Percentiles rank a stretch among this genome's conserved stretches.
Conservation (phyloP, 257 asterid species). For the Petrea volubilis region DNA sequence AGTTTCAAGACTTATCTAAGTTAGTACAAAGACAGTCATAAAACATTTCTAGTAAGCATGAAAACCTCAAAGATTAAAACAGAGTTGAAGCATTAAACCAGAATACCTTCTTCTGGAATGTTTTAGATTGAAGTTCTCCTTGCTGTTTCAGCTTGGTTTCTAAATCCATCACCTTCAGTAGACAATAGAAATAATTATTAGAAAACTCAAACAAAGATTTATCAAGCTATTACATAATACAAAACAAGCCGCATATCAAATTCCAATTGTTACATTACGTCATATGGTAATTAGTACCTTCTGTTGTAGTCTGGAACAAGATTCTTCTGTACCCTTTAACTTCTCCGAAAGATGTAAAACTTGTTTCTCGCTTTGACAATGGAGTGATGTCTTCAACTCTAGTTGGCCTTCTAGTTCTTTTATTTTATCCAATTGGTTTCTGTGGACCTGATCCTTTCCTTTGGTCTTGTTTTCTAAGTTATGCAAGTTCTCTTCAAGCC, state of each 20-base stretch:
- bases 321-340: slow-evolving; percentile 75
- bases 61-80: neutral
- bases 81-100: neutral
- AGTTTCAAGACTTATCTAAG: neutral
- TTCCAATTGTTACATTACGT: no score
- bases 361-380: slow-evolving; percentile 69
- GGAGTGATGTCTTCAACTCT: slow-evolving; percentile 32
- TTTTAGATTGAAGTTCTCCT: slow-evolving; percentile 49
- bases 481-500: neutral
- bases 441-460: neutral
- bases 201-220: neutral
- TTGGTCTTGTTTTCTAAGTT: neutral
- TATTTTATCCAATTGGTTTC: neutral
- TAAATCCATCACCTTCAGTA: slow-evolving; percentile 62
- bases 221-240: neutral
- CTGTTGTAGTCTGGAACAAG: slow-evolving; percentile 69
- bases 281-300: slow-evolving; percentile 46
- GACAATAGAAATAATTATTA: neutral
- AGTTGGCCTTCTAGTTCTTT: neutral
- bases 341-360: slow-evolving; percentile 62
- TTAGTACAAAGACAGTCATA: neutral
- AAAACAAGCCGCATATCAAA: neutral
- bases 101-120: slow-evolving; percentile 69
- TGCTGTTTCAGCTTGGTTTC: slow-evolving; percentile 73
- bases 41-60: no score